Evolutionary conservation across 1,139 yeast genomes (phyloP), one percentile per base, ranked within the genome.

Genomic region (Geotrichum aggregatum): DNA sequence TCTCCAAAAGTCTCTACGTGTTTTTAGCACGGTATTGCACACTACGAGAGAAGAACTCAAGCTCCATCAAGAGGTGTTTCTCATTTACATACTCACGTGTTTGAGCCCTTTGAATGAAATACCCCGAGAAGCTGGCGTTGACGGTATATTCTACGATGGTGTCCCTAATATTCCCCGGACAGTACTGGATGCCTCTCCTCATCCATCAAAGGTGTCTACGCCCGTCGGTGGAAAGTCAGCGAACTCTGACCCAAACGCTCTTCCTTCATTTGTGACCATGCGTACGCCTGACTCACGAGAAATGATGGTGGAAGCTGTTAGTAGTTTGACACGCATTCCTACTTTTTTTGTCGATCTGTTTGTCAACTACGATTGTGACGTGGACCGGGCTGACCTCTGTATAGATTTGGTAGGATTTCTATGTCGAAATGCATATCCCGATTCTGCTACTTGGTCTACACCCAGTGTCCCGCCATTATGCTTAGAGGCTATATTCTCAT

Each of bases 381-480:
- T 88, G 59, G 95, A 89, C 57, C 79, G 94, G 58, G 77, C 85
- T 1, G 96, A 92, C 66, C 71, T 94, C 54, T 77, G 95, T 13
- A 77, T 77, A 22, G 79, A 80, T 43, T 72, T 87, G 18, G 67
- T 92, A 46, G 84, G 84, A 46, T 79, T 84, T 52, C 74, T 94
- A 51, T 83, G 95, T 56, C 78, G 84, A 50, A 73, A 87, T 40
- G 82, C 96, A 0, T 76, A 85, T 45, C 94, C 96, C 0, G 94
- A 87, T 61, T 78, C 89, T 19, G 92, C 96, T 0, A 60, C 66
- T 6, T 73, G 78, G 61, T 84, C 95, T 0, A 86, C 96, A 0
- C 87, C 86, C 38, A 83, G 80, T 62, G 95, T 92, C 1, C 98
- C 98, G 0, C 97, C 98, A 0, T 77, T 89, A 11, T 92, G 98